phyloP scores from a whole-genome alignment of 23 red algal species.

The Pyropia haitanensis region DNA sequence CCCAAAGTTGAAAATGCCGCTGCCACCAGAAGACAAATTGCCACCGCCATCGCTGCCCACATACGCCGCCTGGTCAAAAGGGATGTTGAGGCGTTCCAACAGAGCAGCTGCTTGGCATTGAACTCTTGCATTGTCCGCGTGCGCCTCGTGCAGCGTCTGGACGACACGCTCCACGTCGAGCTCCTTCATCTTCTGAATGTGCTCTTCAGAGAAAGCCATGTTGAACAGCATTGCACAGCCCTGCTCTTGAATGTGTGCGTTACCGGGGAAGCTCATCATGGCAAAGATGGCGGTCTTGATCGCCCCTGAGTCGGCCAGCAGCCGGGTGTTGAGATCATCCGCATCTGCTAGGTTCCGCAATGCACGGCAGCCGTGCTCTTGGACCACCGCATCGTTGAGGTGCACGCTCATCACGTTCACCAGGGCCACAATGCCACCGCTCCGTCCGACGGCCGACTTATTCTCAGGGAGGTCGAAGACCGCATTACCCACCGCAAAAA shows the following conservation, averaged over 20 bases:
- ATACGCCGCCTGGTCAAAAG: not conserved
- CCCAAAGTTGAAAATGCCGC: too few species aligned
- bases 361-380: conserved; percentile 33
- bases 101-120: conserved; percentile 39
- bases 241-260: conserved; percentile 57
- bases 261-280: conserved; percentile 33
- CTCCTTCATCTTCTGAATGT: conserved; percentile 16
- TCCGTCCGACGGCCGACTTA: conserved; percentile 31
- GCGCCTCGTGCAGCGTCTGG: not conserved
- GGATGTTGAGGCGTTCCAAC: conserved; percentile 16
- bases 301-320: conserved; percentile 41
- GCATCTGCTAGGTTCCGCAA: conserved; percentile 48
- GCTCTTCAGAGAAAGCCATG: conserved; percentile 36
- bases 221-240: conserved; percentile 41
- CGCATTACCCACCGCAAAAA: conserved; percentile 39
- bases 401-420: conserved; percentile 42
- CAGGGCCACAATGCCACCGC: conserved; percentile 24
- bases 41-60: too few species aligned
- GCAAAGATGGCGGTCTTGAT: conserved; percentile 29
- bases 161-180: conserved; percentile 19
- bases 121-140: conserved; percentile 21
- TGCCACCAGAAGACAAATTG: too few species aligned
- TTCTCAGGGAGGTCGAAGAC: conserved; percentile 25
- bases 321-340: conserved; percentile 36
- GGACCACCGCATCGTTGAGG: conserved; percentile 26